Percentiles rank a stretch among this genome's conserved stretches.
Conservation (phyloP, 2,329 filamentous ascomycete species). For the Aspergillus flavus region DNA sequence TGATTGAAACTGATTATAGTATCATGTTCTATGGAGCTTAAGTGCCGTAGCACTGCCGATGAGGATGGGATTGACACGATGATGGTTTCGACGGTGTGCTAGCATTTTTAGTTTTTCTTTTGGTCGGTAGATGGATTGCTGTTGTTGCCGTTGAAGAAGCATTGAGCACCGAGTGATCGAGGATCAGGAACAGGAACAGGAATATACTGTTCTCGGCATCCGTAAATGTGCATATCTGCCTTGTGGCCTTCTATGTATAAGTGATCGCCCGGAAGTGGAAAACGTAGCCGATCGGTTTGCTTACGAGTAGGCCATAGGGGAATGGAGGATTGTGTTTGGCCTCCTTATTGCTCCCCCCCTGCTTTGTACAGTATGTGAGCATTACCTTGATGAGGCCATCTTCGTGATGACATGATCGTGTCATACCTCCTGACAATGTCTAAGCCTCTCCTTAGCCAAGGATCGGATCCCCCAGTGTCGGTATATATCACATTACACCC, state of each 20-base stretch:
- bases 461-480: not conserved
- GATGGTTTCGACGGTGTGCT: not conserved
- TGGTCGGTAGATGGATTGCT: not conserved
- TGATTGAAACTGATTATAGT: not conserved
- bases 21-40: not conserved
- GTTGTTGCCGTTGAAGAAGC: not conserved
- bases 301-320: not conserved
- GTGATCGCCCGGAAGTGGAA: not conserved
- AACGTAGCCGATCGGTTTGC: not conserved
- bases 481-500: slow-evolving; percentile 1
- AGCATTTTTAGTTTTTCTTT: not conserved
- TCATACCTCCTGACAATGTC: not conserved
- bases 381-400: not conserved
- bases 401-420: not conserved
- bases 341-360: not conserved
- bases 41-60: not conserved
- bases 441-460: not conserved
- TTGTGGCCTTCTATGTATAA: not conserved
- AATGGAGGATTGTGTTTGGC: not conserved
- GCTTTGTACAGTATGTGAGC: not conserved
- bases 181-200: not conserved
- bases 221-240: not conserved
- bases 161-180: not conserved
- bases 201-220: not conserved
- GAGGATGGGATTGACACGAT: not conserved